These are phyloP conservation scores for Raffaelea ambrosiae DNA, from an alignment of 2,329 filamentous ascomycete genomes.

Conservation along the genomic window DNA sequence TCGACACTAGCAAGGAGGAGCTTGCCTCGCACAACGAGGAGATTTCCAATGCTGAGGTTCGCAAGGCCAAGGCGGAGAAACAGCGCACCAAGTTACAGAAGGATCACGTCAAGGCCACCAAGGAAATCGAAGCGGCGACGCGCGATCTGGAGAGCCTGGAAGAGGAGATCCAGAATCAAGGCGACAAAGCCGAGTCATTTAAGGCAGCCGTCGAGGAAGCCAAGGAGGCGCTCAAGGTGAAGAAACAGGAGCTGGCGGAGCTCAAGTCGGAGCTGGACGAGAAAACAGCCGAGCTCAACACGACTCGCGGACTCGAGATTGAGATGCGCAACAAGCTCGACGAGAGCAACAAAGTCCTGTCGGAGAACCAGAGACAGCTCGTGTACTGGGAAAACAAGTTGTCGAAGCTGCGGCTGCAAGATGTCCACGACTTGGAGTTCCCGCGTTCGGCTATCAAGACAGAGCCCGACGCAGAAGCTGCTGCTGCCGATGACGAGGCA, in stretches of 20 bases:
- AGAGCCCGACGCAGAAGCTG: constrained; percentile 2
- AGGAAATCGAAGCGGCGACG: constrained; percentile 65
- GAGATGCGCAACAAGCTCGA: constrained; percentile 98
- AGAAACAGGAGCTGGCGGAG: constrained; percentile 69
- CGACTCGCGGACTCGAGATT: constrained; percentile 81
- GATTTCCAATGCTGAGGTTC: constrained; percentile 77
- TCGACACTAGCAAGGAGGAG: constrained; percentile 81
- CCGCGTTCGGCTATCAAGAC: constrained; percentile 20
- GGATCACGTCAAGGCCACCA: constrained; percentile 66
- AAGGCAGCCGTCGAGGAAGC: constrained; percentile 71
- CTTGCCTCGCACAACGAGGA: constrained; percentile 74
- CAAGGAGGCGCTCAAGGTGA: constrained; percentile 65
- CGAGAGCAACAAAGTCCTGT: constrained; percentile 82
- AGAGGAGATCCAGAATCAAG: constrained; percentile 69
- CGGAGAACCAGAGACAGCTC: constrained; percentile 76
- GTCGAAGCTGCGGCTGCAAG: constrained; percentile 73
- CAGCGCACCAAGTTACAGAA: constrained; percentile 81
- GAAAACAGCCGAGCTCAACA: constrained; percentile 78
- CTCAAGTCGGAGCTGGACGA: constrained; percentile 82
- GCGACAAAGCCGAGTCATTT: constrained; percentile 63
- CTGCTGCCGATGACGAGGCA: background rate
- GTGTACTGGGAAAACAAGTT: constrained; percentile 88
- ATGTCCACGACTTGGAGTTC: constrained; percentile 58
- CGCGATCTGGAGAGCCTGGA: constrained; percentile 71
- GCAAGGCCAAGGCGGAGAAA: constrained; percentile 89